Conservation (phyloP, 1,284 basidiomycete genomes). For the Baeospora myosura region DNA sequence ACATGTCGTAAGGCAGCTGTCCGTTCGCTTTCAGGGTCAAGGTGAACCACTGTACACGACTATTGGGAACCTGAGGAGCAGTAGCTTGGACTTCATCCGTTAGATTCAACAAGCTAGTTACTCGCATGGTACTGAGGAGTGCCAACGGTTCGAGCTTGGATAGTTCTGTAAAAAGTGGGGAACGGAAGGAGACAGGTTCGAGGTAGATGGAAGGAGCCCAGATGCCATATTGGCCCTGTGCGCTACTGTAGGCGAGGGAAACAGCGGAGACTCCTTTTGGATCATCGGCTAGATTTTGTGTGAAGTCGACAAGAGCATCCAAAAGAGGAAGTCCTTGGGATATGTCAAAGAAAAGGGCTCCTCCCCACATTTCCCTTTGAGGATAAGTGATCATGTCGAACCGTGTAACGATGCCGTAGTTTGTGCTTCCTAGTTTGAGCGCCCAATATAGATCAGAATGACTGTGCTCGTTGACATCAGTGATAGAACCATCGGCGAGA, state of each 20-base stretch:
- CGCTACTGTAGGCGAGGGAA: slow-evolving; percentile 13
- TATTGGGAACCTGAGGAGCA: slow-evolving; percentile 11
- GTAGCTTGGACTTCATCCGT: slow-evolving; percentile 16
- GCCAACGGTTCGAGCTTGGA: slow-evolving; percentile 8
- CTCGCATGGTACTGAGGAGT: slow-evolving; percentile 15
- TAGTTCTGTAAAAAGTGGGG: slow-evolving; percentile 15
- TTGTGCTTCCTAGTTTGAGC: slow-evolving; percentile 11
- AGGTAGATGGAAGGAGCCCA: slow-evolving; percentile 18
- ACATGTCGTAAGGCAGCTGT: slow-evolving; percentile 15
- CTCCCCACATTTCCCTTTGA: slow-evolving; percentile 16
- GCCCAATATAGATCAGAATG: slow-evolving; percentile 11
- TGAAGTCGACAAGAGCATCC: slow-evolving; percentile 14
- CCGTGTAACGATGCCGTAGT: slow-evolving; percentile 13
- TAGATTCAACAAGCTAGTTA: slow-evolving; percentile 14
- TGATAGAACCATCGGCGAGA: slow-evolving; percentile 8
- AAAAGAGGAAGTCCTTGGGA: slow-evolving; percentile 11
- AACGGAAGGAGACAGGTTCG: slow-evolving; percentile 13
- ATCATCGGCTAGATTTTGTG: slow-evolving; percentile 12
- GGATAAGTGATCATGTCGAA: slow-evolving; percentile 14
- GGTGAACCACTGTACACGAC: slow-evolving; percentile 15
- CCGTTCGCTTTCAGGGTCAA: slow-evolving; percentile 16
- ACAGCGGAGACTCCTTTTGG: slow-evolving; percentile 14
- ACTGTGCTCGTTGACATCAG: slow-evolving; percentile 6
- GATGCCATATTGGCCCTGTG: slow-evolving; percentile 14
- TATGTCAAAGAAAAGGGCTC: slow-evolving; percentile 14